phyloP scores from a whole-genome alignment of 441 rosid genomes.

The Erysimum cheiri region DNA sequence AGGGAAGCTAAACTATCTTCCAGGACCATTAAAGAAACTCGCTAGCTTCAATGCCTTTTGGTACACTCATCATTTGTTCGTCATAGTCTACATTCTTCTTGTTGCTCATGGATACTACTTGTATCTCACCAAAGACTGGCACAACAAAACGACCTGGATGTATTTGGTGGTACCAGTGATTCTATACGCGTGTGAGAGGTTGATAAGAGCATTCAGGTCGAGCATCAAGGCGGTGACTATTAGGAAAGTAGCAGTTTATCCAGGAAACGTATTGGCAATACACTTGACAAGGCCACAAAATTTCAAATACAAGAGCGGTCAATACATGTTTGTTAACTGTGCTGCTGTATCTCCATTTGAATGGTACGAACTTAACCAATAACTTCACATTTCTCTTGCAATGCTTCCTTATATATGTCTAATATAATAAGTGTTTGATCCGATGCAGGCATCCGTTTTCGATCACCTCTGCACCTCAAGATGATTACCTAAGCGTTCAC shows the following conservation, averaged over 20 bases:
- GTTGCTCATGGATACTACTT: slow-evolving; percentile 59
- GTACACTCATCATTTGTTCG: slow-evolving; percentile 70
- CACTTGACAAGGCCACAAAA: slow-evolving; percentile 71
- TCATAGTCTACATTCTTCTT: slow-evolving; percentile 62
- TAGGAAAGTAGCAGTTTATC: slow-evolving; percentile 66
- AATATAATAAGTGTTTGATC: not conserved
- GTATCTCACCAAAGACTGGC: slow-evolving; percentile 59
- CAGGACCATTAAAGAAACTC: slow-evolving; percentile 57
- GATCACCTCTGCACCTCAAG: slow-evolving; percentile 75
- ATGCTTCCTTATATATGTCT: not conserved
- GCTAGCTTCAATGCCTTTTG: slow-evolving; percentile 77
- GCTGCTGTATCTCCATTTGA: slow-evolving; percentile 76
- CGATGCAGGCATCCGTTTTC: slow-evolving; percentile 74
- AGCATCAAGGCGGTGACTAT: slow-evolving; percentile 64
- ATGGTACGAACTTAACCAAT: slow-evolving; percentile 48
- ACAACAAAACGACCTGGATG: slow-evolving; percentile 73
- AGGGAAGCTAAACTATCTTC: slow-evolving; percentile 51
- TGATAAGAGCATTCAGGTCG: slow-evolving; percentile 65
- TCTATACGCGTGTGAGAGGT: slow-evolving; percentile 60
- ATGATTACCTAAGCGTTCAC: slow-evolving; percentile 70
- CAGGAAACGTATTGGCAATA: slow-evolving; percentile 72
- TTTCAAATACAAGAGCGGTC: slow-evolving; percentile 77
- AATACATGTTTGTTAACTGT: slow-evolving; percentile 79
- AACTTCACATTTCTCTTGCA: not conserved
- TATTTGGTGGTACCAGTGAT: slow-evolving; percentile 62